Conservation (phyloP, 2,329 filamentous ascomycete genomes). For the Verticillium nubilum region DNA sequence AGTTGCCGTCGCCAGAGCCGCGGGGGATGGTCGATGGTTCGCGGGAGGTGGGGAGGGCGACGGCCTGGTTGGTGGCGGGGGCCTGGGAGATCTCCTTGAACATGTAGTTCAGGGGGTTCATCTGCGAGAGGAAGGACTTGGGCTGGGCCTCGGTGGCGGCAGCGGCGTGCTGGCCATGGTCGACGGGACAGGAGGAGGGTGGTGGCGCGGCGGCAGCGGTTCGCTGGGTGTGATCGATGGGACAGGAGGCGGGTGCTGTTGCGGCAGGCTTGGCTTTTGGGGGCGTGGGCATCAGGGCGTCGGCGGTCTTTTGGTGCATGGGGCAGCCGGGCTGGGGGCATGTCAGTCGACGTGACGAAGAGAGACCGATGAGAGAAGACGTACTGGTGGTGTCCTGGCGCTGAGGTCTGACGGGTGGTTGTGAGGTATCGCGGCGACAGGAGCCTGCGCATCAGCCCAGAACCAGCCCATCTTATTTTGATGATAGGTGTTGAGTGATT, state of each 20-base stretch:
- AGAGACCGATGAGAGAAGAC: conserved; percentile 8
- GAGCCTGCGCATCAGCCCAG: conserved; percentile 47
- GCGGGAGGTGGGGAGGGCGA: conserved; percentile 71
- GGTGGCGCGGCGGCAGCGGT: conserved; percentile 17
- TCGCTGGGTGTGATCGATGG: conserved; percentile 19
- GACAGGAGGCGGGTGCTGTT: conserved; percentile 21
- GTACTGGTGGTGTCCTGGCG: conserved; percentile 31
- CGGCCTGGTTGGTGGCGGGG: conserved; percentile 65
- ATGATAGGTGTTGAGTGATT: background rate
- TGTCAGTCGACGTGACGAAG: background rate
- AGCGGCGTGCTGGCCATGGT: conserved; percentile 28
- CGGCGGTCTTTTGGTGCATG: conserved; percentile 50
- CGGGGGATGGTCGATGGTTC: conserved; percentile 90
- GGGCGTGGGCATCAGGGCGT: conserved; percentile 34
- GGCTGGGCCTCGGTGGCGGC: conserved; percentile 24
- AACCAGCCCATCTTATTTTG: conserved; percentile 53
- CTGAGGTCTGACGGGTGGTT: conserved; percentile 16
- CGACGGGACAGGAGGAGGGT: conserved; percentile 39
- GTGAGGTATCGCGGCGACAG: conserved; percentile 13
- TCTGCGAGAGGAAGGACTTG: conserved; percentile 46
- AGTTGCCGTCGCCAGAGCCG: conserved; percentile 70
- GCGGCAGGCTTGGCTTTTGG: conserved; percentile 13
- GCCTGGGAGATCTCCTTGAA: conserved; percentile 79
- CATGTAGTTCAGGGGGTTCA: conserved; percentile 88
- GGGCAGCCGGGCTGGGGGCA: conserved; percentile 44